These are phyloP conservation scores for Pythium biforme DNA, from an alignment of 352 stramenopile genomes.

Conservation along the genomic window DNA sequence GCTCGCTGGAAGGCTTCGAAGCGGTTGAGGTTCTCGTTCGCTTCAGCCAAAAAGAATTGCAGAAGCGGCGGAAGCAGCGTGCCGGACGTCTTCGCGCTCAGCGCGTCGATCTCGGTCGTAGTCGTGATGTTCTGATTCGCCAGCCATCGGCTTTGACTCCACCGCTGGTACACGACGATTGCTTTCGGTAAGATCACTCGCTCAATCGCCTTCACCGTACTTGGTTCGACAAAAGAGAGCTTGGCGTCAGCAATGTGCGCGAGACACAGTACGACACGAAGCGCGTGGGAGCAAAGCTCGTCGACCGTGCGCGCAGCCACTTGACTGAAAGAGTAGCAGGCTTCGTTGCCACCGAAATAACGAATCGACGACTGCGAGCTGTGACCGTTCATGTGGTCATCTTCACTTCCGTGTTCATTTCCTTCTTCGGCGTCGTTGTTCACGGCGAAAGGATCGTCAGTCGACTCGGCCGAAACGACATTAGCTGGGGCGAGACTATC, in stretches of 20 bases:
- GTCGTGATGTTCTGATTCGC: conserved; percentile 55
- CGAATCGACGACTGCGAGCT: conserved; percentile 6
- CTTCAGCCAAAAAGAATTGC: conserved; percentile 60
- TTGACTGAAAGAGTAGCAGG: conserved; percentile 60
- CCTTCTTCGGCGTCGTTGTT: conserved; percentile 33
- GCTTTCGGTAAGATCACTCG: conserved; percentile 50
- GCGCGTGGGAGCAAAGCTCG: conserved; percentile 57
- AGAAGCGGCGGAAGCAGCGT: conserved; percentile 57
- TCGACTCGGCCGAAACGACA: conserved; percentile 13
- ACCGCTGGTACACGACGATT: conserved; percentile 71
- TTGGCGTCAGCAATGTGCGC: conserved; percentile 61
- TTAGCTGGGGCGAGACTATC: conserved; percentile 57
- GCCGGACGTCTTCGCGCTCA: conserved; percentile 41
- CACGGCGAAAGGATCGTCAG: conserved; percentile 23
- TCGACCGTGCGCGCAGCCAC: conserved; percentile 58
- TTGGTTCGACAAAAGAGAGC: conserved; percentile 46
- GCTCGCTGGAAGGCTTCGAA: conserved; percentile 52
- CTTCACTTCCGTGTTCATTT: conserved; percentile 33
- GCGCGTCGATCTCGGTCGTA: conserved; percentile 43
- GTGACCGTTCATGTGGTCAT: conserved; percentile 36
- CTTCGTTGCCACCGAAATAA: conserved; percentile 51
- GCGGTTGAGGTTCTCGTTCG: conserved; percentile 50
- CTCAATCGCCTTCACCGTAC: conserved; percentile 42
- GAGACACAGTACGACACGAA: conserved; percentile 66
- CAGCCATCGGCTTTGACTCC: conserved; percentile 63